These are phyloP conservation scores for Talaromyces sp. DNA, from an alignment of 2,329 filamentous ascomycete species.

Conservation along the genomic window DNA sequence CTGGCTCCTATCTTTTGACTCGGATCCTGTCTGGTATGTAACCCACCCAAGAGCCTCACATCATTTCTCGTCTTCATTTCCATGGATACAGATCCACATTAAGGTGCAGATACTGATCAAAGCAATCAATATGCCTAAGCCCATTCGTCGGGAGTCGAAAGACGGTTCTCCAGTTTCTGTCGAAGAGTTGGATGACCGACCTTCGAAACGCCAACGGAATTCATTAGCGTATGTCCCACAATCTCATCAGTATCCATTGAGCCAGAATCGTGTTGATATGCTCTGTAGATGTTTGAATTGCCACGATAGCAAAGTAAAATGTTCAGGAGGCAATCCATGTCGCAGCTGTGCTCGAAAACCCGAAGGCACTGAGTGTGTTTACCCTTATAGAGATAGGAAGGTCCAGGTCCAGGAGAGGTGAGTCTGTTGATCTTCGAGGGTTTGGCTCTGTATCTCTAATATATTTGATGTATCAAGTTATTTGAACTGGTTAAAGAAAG, in stretches of 20 bases:
- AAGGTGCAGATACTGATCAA: neutral
- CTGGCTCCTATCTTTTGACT: neutral
- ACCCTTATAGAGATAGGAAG: slow-evolving; percentile 21
- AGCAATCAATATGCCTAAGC: slow-evolving; percentile 7
- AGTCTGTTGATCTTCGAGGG: neutral
- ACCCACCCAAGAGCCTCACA: neutral
- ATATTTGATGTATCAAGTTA: slow-evolving; percentile 4
- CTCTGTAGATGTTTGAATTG: slow-evolving; percentile 20
- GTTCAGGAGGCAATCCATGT: slow-evolving; percentile 20
- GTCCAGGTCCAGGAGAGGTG: slow-evolving; percentile 20
- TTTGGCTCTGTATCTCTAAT: neutral
- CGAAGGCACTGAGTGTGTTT: slow-evolving; percentile 19
- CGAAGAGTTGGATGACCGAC: slow-evolving; percentile 16
- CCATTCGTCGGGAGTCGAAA: neutral
- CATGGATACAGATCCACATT: neutral
- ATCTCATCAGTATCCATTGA: neutral
- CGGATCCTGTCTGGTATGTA: slow-evolving; percentile 1
- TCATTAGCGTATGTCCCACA: slow-evolving; percentile 18
- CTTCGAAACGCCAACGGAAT: slow-evolving; percentile 20
- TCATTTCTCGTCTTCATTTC: neutral
- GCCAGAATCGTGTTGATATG: neutral
- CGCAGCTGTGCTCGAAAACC: slow-evolving; percentile 20
- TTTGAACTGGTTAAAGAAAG: slow-evolving; percentile 18
- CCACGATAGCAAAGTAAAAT: slow-evolving; percentile 21
- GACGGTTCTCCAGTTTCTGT: slow-evolving; percentile 1